phyloP scores from a whole-genome alignment of 805 yeast genomes.

The Saturnispora mendoncae region DNA sequence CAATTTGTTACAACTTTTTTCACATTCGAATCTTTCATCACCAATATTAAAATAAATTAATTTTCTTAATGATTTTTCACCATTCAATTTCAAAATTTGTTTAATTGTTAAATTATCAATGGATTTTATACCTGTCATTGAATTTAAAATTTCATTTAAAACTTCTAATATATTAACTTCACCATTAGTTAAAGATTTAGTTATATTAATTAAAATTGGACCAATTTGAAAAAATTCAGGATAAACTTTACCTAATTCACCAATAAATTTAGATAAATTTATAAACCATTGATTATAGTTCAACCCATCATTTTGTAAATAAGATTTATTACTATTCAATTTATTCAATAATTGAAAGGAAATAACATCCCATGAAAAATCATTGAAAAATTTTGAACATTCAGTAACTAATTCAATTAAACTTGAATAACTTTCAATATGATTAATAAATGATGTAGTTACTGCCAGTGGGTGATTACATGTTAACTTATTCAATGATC shows the following conservation, averaged over 20 bases:
- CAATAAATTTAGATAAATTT: constrained; percentile 70
- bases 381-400: constrained; percentile 65
- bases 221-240: constrained; percentile 45
- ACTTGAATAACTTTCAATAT: constrained; percentile 88
- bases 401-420: constrained; percentile 69
- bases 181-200: constrained; percentile 53
- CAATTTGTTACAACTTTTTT: constrained; percentile 41
- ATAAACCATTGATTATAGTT: constrained; percentile 80
- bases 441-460: constrained; percentile 60
- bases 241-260: constrained; percentile 53
- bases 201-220: constrained; percentile 51
- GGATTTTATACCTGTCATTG: constrained; percentile 75
- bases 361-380: constrained; percentile 77
- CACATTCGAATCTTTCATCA: constrained; percentile 44
- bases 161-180: constrained; percentile 56
- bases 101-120: constrained; percentile 55
- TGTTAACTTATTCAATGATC: constrained; percentile 61
- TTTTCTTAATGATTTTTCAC: constrained; percentile 49
- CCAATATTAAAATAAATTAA: constrained; percentile 50
- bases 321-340: constrained; percentile 57
- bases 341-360: constrained; percentile 66
- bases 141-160: constrained; percentile 53
- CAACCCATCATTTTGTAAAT: constrained; percentile 70
- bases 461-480: constrained; percentile 75
- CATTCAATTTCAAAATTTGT: constrained; percentile 58